Evolutionary conservation across 2,329 filamentous ascomycete species (phyloP).

Genomic region (Penicillium sp.): DNA sequence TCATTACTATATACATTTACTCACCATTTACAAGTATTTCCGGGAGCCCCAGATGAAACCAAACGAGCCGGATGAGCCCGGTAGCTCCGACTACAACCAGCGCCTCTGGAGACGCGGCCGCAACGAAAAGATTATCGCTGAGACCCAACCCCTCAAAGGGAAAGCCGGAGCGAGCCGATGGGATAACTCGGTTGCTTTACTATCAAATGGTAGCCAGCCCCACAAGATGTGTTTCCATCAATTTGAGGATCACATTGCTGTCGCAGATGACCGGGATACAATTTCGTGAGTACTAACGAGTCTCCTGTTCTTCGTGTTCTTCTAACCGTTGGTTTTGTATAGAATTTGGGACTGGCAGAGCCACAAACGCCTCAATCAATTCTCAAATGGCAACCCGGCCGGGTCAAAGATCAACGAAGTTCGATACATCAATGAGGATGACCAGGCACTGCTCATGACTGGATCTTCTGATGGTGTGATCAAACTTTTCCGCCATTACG

Average conservation of each 20-base stretch:
- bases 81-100: slow-evolving; percentile 93
- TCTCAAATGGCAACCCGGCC: slow-evolving; percentile 90
- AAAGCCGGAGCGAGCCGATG: slow-evolving; percentile 81
- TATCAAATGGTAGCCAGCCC: slow-evolving; percentile 87
- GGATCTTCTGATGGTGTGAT: slow-evolving; percentile 94
- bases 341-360: slow-evolving; percentile 91
- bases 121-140: slow-evolving; percentile 86
- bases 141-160: slow-evolving; percentile 91
- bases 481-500: slow-evolving; percentile 90
- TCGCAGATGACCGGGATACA: slow-evolving; percentile 88
- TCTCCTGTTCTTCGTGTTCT: background rate
- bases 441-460: slow-evolving; percentile 90
- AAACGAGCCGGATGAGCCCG: slow-evolving; percentile 91
- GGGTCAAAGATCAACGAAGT: slow-evolving; percentile 92
- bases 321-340: slow-evolving; percentile 8
- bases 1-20: slow-evolving; percentile 20
- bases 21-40: slow-evolving; percentile 65
- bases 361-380: slow-evolving; percentile 71
- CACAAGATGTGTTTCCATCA: slow-evolving; percentile 95
- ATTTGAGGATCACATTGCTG: slow-evolving; percentile 92
- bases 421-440: slow-evolving; percentile 97
- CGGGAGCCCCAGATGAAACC: slow-evolving; percentile 97
- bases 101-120: slow-evolving; percentile 87
- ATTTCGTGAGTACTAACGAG: slow-evolving; percentile 54
- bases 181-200: slow-evolving; percentile 77